Evolutionary conservation across 371 early-diverging fungal genomes (phyloP).

Genomic region (Parasitella parasitica): DNA sequence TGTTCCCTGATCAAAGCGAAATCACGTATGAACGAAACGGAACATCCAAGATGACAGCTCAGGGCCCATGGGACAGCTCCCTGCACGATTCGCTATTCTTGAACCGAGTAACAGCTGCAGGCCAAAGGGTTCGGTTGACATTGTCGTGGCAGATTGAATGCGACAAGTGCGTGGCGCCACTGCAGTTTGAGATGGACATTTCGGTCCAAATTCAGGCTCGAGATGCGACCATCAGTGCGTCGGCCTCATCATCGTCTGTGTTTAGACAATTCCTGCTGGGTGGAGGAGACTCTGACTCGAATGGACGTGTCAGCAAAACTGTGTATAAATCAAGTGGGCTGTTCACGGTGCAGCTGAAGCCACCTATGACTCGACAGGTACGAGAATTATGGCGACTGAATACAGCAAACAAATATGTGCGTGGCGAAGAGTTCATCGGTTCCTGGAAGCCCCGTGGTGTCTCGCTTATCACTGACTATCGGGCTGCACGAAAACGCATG

Average conservation of each 20-base stretch:
- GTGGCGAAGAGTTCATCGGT: constrained; percentile 81
- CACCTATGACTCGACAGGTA: constrained; percentile 54
- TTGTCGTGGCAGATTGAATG: constrained; percentile 53
- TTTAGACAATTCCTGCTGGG: constrained; percentile 34
- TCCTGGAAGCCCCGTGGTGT: constrained; percentile 79
- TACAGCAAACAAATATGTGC: constrained; percentile 77
- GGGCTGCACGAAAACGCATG: constrained; percentile 32
- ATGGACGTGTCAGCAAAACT: constrained; percentile 11
- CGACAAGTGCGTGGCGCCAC: constrained; percentile 46
- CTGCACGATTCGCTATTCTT: constrained; percentile 72
- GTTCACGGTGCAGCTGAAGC: constrained; percentile 56
- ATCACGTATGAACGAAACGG: constrained; percentile 47
- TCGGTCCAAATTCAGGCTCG: constrained; percentile 51
- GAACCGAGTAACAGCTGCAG: constrained; percentile 66
- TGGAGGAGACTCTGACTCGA: background rate
- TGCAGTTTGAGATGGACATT: constrained; percentile 56
- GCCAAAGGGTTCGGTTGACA: constrained; percentile 52
- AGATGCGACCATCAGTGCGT: constrained; percentile 11
- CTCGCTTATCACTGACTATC: constrained; percentile 64
- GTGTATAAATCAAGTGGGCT: constrained; percentile 46
- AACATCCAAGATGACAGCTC: constrained; percentile 39
- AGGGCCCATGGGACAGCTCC: constrained; percentile 82
- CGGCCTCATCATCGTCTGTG: constrained; percentile 32
- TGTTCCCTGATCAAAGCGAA: constrained; percentile 37
- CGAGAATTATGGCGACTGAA: constrained; percentile 72